Percentiles rank a stretch among this genome's conserved stretches.
Conservation (phyloP, 208 protist genomes). For the Acanthamoeba healyi region DNA sequence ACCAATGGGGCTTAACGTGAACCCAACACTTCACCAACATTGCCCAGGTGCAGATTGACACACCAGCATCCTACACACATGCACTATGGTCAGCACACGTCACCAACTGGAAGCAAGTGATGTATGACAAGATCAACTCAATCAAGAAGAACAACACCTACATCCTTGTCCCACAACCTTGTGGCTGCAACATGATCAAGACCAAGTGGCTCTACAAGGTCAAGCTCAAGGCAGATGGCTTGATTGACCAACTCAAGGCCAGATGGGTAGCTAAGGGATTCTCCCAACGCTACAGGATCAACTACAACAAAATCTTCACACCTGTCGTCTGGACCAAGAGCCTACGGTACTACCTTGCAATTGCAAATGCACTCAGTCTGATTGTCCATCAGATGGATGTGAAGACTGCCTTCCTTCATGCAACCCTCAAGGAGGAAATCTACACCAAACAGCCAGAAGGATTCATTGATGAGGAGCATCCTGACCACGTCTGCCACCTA, state of each 20-base stretch:
- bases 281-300: background rate
- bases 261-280: background rate
- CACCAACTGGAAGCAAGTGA: no score
- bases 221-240: background rate
- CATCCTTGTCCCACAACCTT: background rate
- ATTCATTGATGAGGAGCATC: background rate
- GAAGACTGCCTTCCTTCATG: background rate
- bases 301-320: slow-evolving; percentile 7
- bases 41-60: no score
- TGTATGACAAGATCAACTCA: no score
- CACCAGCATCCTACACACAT: no score
- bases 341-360: background rate
- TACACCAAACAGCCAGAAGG: slow-evolving; percentile 46
- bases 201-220: background rate
- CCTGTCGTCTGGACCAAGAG: background rate
- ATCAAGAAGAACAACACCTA: background rate
- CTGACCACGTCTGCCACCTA: background rate
- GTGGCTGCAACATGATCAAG: background rate
- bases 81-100: no score
- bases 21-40: no score
- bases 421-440: background rate
- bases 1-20: no score
- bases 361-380: background rate
- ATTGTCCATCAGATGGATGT: slow-evolving; percentile 52
- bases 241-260: background rate